These are phyloP conservation scores for Pestalotiopsis sp. DNA, from an alignment of 2,329 filamentous ascomycete genomes.

Conservation along the genomic window DNA sequence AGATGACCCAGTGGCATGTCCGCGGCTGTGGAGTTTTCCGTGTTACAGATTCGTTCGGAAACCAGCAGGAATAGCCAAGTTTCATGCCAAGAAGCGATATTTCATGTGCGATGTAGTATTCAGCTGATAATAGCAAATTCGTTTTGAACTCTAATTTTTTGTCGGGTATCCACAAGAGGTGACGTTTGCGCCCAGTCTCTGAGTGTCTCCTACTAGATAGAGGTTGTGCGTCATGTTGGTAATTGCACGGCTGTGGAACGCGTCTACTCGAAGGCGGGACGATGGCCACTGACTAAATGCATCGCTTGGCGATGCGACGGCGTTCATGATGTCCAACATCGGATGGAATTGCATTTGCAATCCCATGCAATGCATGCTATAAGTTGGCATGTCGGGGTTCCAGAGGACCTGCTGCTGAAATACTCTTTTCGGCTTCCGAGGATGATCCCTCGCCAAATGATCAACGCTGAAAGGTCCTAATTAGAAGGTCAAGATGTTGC, in stretches of 20 bases:
- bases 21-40: conserved; percentile 23
- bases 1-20: not conserved
- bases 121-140: not conserved
- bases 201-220: not conserved
- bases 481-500: not conserved
- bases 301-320: not conserved
- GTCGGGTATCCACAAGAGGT: not conserved
- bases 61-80: conserved; percentile 6
- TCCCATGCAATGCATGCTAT: not conserved
- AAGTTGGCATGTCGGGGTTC: not conserved
- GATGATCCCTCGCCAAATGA: not conserved
- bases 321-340: not conserved
- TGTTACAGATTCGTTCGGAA: conserved; percentile 24
- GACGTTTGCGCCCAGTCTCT: not conserved
- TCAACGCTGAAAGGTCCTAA: not conserved
- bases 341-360: not conserved
- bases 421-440: not conserved
- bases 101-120: not conserved
- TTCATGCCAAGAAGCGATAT: conserved; percentile 11
- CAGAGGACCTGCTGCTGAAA: not conserved
- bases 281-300: not conserved
- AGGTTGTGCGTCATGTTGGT: not conserved
- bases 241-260: not conserved
- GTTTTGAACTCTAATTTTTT: not conserved
- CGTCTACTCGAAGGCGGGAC: not conserved